Evolutionary conservation across 2,329 filamentous ascomycete species (phyloP), one percentile per base, ranked within the genome.

Genomic region (Aureobasidium sp.): DNA sequence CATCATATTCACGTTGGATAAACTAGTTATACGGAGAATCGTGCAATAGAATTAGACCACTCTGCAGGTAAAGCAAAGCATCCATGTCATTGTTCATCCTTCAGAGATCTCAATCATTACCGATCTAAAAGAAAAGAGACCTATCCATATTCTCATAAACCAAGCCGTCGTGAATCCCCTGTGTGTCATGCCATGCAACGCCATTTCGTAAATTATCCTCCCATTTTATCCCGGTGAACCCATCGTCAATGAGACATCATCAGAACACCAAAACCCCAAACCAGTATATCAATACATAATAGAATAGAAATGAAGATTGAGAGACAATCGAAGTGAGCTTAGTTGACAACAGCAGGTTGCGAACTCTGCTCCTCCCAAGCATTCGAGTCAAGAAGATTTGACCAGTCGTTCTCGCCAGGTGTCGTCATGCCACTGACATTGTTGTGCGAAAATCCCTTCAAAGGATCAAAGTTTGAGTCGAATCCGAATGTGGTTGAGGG

Each of bases 361-460:
- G 62, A 65, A 15, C 51, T 60, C 29, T 59, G 44, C 27, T 67
- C 64, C 23, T 67, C 66, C 63, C 64, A 67, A 20, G 42, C 61
- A 32, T 66, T 67, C 26, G 63, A 67, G 29, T 70, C 66, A n/a
- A 70, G 64, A n/a, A 70, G 64, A 48, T 61, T 68, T n/a, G 65
- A 50, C 68, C 68, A 70, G n/a, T 70, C 69, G 12, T 65, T 62
- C 44, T 67, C 65, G 37, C 55, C 65, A 62, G 36, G 65, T 63
- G 68, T 68, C 0, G 65, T 69, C 10, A 69, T 63, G 1, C 67
- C 65, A n/a, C 66, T 69, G 5, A 52, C 34, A 8, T 52, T 52
- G 29, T 66, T 66, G 59, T 64, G 67, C 6, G 62, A 63, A 13
- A 68, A 67, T 34, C 61, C 64, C 55, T 66, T 66, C 64, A 70